Evolutionary conservation across 257 asterid species (phyloP).

Genomic region (Solanum neorickii): DNA sequence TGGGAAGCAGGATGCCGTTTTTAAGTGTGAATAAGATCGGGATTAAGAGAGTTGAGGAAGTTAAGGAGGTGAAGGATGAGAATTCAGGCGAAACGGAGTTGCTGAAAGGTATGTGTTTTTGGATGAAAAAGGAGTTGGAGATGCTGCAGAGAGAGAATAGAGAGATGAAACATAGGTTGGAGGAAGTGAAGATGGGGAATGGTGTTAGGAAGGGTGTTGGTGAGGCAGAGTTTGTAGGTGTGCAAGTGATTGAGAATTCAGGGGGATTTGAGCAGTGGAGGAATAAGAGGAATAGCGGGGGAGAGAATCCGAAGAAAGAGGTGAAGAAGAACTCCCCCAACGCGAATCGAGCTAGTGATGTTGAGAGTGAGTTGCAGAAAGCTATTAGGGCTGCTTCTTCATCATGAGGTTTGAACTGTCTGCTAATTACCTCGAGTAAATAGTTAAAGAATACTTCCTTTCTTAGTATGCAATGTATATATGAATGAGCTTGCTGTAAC

Average conservation of each 20-base stretch:
- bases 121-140: constrained; percentile 79
- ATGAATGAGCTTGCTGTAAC: not conserved
- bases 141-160: constrained; percentile 39
- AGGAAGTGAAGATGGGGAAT: constrained; percentile 32
- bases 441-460: not conserved
- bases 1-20: constrained; percentile 36
- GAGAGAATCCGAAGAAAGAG: constrained; percentile 31
- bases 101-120: constrained; percentile 44
- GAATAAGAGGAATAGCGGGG: constrained; percentile 28
- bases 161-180: constrained; percentile 54
- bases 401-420: constrained; percentile 10
- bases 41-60: constrained; percentile 39
- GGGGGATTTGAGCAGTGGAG: constrained; percentile 57
- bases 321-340: constrained; percentile 22
- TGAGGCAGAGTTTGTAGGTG: constrained; percentile 16
- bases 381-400: constrained; percentile 74
- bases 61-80: constrained; percentile 9
- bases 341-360: constrained; percentile 22
- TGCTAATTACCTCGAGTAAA: not conserved
- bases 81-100: constrained; percentile 30
- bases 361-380: constrained; percentile 81
- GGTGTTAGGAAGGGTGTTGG: constrained; percentile 9
- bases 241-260: constrained; percentile 25
- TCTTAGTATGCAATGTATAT: not conserved
- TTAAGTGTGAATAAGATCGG: constrained; percentile 63